Evolutionary conservation across 2,329 filamentous ascomycete species (phyloP).

Genomic region (Dactylonectria estremocensis): DNA sequence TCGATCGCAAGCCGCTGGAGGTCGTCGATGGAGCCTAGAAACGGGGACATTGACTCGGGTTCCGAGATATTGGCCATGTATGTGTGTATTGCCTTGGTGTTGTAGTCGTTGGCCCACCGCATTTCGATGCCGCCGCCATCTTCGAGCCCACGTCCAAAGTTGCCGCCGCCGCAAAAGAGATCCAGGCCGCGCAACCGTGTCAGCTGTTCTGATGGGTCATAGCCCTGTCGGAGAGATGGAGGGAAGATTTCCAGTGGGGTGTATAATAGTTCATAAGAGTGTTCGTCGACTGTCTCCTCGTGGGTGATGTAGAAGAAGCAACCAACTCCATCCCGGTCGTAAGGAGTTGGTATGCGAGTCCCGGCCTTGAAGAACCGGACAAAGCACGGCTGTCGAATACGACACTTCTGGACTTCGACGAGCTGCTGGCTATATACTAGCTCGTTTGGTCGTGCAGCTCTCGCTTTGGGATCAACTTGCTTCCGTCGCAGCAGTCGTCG

Average conservation of each 20-base stretch:
- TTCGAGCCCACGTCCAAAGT: slow-evolving; percentile 82
- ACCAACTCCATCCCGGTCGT: slow-evolving; percentile 75
- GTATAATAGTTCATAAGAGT: slow-evolving; percentile 28
- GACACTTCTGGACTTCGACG: slow-evolving; percentile 52
- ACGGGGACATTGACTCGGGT: slow-evolving; percentile 64
- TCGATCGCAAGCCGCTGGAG: slow-evolving; percentile 70
- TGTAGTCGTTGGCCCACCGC: slow-evolving; percentile 78
- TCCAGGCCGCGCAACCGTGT: slow-evolving; percentile 73
- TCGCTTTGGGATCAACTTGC: slow-evolving; percentile 53
- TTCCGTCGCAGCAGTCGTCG: slow-evolving; percentile 68
- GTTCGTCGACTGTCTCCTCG: slow-evolving; percentile 32
- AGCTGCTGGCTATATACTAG: slow-evolving; percentile 69
- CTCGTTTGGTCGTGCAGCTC: slow-evolving; percentile 66
- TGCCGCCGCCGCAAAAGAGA: slow-evolving; percentile 84
- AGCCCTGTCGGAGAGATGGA: slow-evolving; percentile 66
- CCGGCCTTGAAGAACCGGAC: slow-evolving; percentile 67
- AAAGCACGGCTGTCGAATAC: slow-evolving; percentile 71
- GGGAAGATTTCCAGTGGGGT: slow-evolving; percentile 57
- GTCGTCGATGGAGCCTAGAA: slow-evolving; percentile 81
- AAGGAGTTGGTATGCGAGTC: slow-evolving; percentile 72
- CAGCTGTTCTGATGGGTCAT: slow-evolving; percentile 59
- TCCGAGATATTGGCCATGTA: slow-evolving; percentile 77
- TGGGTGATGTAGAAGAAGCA: slow-evolving; percentile 77
- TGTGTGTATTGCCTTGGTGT: slow-evolving; percentile 75
- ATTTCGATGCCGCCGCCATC: slow-evolving; percentile 78